Conservation (phyloP, 352 stramenopile genomes). For the Peronosclerospora sorghi region DNA sequence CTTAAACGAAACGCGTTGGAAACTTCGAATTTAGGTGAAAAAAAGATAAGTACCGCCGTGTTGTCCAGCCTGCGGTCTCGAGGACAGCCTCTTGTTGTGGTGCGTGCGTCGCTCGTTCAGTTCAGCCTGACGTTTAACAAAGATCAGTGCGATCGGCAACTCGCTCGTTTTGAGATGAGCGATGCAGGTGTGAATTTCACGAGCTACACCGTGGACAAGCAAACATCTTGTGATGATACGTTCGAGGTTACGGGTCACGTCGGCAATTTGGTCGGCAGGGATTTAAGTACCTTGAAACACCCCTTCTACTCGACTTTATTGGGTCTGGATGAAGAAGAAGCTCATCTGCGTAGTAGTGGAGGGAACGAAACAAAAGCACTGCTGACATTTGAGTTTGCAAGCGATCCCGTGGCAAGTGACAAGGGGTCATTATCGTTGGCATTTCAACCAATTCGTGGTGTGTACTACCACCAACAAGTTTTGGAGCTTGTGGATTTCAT, state of each 20-base stretch:
- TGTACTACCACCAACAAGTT: conserved; percentile 83
- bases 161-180: conserved; percentile 49
- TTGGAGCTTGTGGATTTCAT: conserved; percentile 75
- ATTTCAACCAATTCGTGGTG: conserved; percentile 55
- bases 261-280: conserved; percentile 62
- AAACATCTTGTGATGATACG: conserved; percentile 6
- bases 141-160: conserved; percentile 51
- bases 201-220: conserved; percentile 10
- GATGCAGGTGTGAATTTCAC: conserved; percentile 41
- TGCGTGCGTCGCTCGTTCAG: conserved; percentile 57
- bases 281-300: conserved; percentile 66
- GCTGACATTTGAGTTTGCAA: conserved; percentile 17
- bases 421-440: conserved; percentile 37
- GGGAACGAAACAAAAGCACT: conserved; percentile 10
- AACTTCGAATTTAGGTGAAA: neutral
- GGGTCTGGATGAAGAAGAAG: conserved; percentile 36
- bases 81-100: conserved; percentile 17
- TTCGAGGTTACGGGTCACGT: conserved; percentile 33
- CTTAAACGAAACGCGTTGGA: neutral
- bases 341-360: conserved; percentile 1
- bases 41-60: neutral
- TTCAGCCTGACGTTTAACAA: conserved; percentile 81
- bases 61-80: conserved; percentile 6
- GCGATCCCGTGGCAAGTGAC: conserved; percentile 12
- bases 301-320: conserved; percentile 52